Evolutionary conservation across 2,329 filamentous ascomycete species (phyloP), one percentile per base, ranked within the genome.

Genomic region (Epichloe sylvatica): DNA sequence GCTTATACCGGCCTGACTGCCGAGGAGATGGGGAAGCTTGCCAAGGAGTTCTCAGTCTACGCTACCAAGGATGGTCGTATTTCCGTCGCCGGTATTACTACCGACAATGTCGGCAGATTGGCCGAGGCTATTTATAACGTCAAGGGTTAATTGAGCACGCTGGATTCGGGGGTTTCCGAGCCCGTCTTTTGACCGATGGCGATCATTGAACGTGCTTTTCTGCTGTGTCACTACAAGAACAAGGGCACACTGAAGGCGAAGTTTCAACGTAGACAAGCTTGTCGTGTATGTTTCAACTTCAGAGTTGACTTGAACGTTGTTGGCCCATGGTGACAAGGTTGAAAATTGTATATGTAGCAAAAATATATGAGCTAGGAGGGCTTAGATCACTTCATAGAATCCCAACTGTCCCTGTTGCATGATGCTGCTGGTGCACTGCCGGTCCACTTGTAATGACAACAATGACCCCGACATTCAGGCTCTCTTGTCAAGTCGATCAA

Each of bases 31-130:
- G 85, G 91, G 50, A 74, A 74, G 62, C 77, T 98, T 54, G 87
- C 90, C 58, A 89, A 94, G 76, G 87, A 97, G 75, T 87, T 92
- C 78, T 95, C 88, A 53, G 91, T 98, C 61, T 98, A 98, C 67
- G 91, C 90, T 57, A 97, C 92, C 70, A 92, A 88, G 76, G 85
- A 92, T 64, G 86, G 86, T 60, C 80, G 86, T 63, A 92, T 92
- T 67, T 89, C 84, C 44, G 85, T 92, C 49, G 86, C 86, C 43
- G 86, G 86, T 59, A 91, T 92, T 68, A 92, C 86, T 47, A 78
- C 70, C 57, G 83, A 75, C 59, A 91, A 91, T 63, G 86, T 91
- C 52, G 81, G 81, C 61, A 81, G 84, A 56, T 79, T 92, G 54
- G 86, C 86, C 53, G 82, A 91, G 75, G 77, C 84, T 63, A 91